Evolutionary conservation across 768 basidiomycete genomes (phyloP).

Genomic region (Hypsizygus marmoreus): DNA sequence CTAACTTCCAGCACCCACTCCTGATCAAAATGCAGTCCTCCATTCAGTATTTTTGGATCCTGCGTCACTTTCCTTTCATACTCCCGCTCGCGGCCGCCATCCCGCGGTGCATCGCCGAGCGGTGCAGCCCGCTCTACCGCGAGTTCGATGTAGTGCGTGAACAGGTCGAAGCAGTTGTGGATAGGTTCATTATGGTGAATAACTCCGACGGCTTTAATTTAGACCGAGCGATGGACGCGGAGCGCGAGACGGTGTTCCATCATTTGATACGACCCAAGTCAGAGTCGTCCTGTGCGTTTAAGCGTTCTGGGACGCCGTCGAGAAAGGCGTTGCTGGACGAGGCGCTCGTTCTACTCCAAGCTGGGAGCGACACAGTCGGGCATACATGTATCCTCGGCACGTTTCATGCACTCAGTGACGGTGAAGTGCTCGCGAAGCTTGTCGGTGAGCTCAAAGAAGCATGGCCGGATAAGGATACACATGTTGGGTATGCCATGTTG

Average conservation of each 20-base stretch:
- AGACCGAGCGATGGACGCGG: conserved; percentile 5
- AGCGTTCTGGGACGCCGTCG: background rate
- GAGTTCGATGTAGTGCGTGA: conserved; percentile 10
- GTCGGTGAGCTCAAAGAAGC: background rate
- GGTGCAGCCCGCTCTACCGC: conserved; percentile 5
- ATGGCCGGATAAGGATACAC: conserved; percentile 18
- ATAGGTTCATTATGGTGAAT: conserved; percentile 2
- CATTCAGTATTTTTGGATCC: conserved; percentile 5
- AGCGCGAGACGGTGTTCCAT: conserved; percentile 31
- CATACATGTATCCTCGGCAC: conserved; percentile 8
- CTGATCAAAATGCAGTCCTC: conserved; percentile 5
- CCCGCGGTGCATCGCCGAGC: conserved; percentile 2
- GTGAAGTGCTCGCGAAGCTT: background rate
- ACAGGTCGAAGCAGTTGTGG: conserved; percentile 20
- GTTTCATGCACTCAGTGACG: conserved; percentile 2
- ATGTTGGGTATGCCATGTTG: conserved; percentile 32
- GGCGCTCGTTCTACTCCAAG: conserved; percentile 7
- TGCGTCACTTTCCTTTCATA: conserved; percentile 14
- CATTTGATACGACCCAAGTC: conserved; percentile 20
- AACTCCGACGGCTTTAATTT: background rate
- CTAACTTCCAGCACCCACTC: conserved; percentile 28
- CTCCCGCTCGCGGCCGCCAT: background rate
- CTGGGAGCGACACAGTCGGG: conserved; percentile 10
- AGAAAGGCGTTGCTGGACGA: conserved; percentile 4
- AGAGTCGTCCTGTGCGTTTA: background rate